Percentiles rank a stretch among this genome's conserved stretches.
Conservation (phyloP, 2,329 filamentous ascomycete species). For the Neonectria ditissima region DNA sequence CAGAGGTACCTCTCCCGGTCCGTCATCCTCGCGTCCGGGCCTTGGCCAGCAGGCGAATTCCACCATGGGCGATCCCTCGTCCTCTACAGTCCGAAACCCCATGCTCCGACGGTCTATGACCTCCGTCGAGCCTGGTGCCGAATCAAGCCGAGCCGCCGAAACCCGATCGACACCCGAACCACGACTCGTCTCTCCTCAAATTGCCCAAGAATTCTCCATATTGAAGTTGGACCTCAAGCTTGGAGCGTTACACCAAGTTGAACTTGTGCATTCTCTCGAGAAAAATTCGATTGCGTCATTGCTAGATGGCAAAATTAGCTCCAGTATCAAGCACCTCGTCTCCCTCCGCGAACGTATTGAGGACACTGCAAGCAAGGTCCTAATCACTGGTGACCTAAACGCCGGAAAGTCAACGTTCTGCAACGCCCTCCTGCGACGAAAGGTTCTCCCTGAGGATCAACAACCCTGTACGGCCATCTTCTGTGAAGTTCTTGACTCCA, state of each 20-base stretch:
- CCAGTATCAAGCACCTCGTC: slow-evolving; percentile 90
- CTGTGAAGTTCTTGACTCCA: slow-evolving; percentile 93
- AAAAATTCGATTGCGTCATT: slow-evolving; percentile 91
- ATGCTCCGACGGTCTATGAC: slow-evolving; percentile 78
- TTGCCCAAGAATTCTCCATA: slow-evolving; percentile 95
- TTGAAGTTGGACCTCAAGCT: slow-evolving; percentile 95
- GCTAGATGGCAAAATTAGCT: slow-evolving; percentile 92
- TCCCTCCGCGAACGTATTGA: slow-evolving; percentile 93
- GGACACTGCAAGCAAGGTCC: slow-evolving; percentile 95
- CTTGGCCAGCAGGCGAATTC: slow-evolving; percentile 76
- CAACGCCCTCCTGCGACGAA: slow-evolving; percentile 93
- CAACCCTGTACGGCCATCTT: slow-evolving; percentile 99
- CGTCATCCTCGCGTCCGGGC: slow-evolving; percentile 69
- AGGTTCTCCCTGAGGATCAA: slow-evolving; percentile 95
- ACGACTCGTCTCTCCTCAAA: slow-evolving; percentile 88
- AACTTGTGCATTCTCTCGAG: slow-evolving; percentile 93
- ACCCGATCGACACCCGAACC: slow-evolving; percentile 74
- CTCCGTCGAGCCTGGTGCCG: slow-evolving; percentile 69
- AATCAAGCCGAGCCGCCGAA: slow-evolving; percentile 80
- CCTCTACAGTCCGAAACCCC: slow-evolving; percentile 58
- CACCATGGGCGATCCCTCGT: slow-evolving; percentile 61
- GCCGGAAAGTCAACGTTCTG: slow-evolving; percentile 99
- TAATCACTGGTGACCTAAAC: slow-evolving; percentile 96
- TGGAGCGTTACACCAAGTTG: slow-evolving; percentile 84
- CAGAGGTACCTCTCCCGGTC: slow-evolving; percentile 56